Conservation (phyloP, 2,329 filamentous ascomycete species). For the Fusarium sp. region DNA sequence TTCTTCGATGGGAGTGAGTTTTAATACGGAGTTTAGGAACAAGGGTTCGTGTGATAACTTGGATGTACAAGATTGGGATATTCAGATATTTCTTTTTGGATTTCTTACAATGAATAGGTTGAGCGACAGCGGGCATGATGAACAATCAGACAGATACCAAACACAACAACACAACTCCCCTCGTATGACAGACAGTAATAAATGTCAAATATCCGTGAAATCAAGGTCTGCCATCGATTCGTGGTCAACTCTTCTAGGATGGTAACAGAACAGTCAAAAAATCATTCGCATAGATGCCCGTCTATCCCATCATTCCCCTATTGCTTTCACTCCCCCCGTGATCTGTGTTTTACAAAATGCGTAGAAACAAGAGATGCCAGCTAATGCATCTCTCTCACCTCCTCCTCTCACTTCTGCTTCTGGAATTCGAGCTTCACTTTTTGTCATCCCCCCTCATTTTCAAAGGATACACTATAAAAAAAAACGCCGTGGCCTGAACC, state of each 20-base stretch:
- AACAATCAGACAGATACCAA: conserved; percentile 21
- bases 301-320: conserved; percentile 3
- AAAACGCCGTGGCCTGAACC: conserved; percentile 42
- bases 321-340: background rate
- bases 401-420: background rate
- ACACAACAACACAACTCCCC: background rate
- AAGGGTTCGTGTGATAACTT: conserved; percentile 10
- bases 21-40: conserved; percentile 35
- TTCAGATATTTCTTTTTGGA: conserved; percentile 8
- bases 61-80: conserved; percentile 16
- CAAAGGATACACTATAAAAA: conserved; percentile 36
- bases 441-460: conserved; percentile 17
- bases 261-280: background rate
- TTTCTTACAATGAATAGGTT: conserved; percentile 8
- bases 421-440: conserved; percentile 5
- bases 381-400: background rate
- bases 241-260: background rate
- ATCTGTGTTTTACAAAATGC: conserved; percentile 6
- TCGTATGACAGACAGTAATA: background rate
- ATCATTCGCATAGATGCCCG: conserved; percentile 6
- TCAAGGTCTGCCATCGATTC: background rate
- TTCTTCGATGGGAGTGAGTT: background rate
- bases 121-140: conserved; percentile 23
- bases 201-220: background rate
- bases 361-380: background rate